Base-by-base conservation (phyloP, 2,329 filamentous ascomycete species). In the Pleurostoma richardsiae region DNA sequence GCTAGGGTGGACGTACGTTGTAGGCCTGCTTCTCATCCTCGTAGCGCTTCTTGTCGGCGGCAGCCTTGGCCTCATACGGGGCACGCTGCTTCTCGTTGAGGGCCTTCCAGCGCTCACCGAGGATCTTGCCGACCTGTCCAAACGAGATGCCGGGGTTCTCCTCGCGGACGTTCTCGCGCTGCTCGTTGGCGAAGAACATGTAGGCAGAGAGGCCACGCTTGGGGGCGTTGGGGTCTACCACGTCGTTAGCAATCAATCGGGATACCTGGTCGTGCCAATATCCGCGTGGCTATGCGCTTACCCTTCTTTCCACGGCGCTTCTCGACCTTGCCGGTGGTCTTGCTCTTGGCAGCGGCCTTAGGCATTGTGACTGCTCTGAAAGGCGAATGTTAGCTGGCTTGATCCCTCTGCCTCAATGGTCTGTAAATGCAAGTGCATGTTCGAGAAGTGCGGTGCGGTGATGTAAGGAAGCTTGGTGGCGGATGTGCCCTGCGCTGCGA, bases 171-270 rank as follows among this genome's bases (percentile, higher is more conserved):
- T 94, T 95, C 68, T 97, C 92, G 61, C 94, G 91, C 76, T 96
- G 90, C 75, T 97, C 94, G 67, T 97, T 97, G 83, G 94, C 94
- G 70, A 97, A 99, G 86, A 97, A 97, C 94, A 99, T 99, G 84
- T 99, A 99, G 55, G 94, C 94, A 45, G 94, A 97, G 43, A 99
- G 89, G 78, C 92, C 94, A 73, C 94, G 90, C 90, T 97, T 99
- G 70, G 94, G 94, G 51, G 91, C 92, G 74, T 96, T 96, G 72
- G 90, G 90, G 73, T 96, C 91, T 95, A 61, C 6, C 40, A 19
- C 10, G 10, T 26, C 29, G 39, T 51, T 31, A 52, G 54, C 39
- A 46, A 6, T 30, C 36, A 39, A 29, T 5, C 27, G 8, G 7
- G 26, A 43, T 36, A 44, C 8, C 19, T 27, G 26, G 11, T 30